Base-by-base conservation (phyloP, 2,329 filamentous ascomycete genomes). In the Atkinsonella hypoxylon region DNA sequence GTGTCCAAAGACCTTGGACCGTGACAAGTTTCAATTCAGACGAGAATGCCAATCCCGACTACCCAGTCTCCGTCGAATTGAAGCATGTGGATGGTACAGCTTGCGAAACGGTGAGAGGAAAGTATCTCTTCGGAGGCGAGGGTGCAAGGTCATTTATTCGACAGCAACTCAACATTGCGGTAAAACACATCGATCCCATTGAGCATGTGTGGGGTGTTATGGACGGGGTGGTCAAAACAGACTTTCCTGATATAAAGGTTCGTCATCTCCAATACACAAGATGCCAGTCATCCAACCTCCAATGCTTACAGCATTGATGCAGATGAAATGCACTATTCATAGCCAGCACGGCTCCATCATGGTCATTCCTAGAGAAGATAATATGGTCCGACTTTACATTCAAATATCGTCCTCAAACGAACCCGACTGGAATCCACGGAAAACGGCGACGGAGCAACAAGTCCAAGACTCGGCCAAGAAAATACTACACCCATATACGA, bases 31-130 rank as follows among this genome's bases (percentile, higher is more conserved):
- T 85, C 60, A 72, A 64, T 41, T 78, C 82, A 6, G 74, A 83
- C 55, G 73, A 79, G 57, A 69, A 74, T 41, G 63, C 61, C 4
- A 70, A 82, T 56, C 62, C 73, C 1, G 78, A 81, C 22, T 94
- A 93, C 62, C 90, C 89, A 1, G 86, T 95, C 1, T 77, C 87
- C 56, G 89, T 95, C 30, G 75, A 82, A 52, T 70, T 95, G 45
- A 80, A 84, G 61, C 85, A 90, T 59, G 74, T 89, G 13, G 85
- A 95, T 60, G 87, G 87, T 31, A 79, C 79, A 20, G 70, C 74
- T 9, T 74, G 74, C 38, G 85, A 94, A 68, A 89, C 71, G 0
- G 67, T 87, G 12, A 74, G 76, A 45, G 74, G 83, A 26, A 87
- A 85, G 62, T 86, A 88, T 55, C 68, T 89, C 4, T 83, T 89